Evolutionary conservation across 345 rosid genomes (phyloP).

Genomic region (Citropsis articulata): DNA sequence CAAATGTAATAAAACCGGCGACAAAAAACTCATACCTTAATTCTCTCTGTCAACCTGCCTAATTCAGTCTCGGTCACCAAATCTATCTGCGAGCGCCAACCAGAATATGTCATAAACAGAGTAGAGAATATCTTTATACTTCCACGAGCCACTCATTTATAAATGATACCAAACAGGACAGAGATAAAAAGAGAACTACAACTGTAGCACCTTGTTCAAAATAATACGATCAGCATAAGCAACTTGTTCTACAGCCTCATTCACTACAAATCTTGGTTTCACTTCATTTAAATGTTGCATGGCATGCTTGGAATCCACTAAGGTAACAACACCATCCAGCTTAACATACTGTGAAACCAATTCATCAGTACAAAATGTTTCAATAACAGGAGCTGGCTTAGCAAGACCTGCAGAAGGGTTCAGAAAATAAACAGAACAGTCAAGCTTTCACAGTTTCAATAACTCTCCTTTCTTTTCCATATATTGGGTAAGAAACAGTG

Average conservation of each 20-base stretch:
- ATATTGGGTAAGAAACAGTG: background rate
- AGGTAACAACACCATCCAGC: slow-evolving; percentile 75
- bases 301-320: slow-evolving; percentile 75
- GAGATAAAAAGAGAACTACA: background rate
- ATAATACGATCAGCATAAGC: slow-evolving; percentile 80
- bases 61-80: slow-evolving; percentile 55
- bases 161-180: background rate
- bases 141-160: background rate
- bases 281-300: slow-evolving; percentile 67
- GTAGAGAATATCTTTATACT: background rate
- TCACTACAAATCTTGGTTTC: slow-evolving; percentile 73
- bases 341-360: slow-evolving; percentile 52
- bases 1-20: background rate
- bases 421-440: background rate
- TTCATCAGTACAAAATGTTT: slow-evolving; percentile 69
- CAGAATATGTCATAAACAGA: slow-evolving; percentile 5
- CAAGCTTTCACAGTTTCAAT: background rate
- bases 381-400: slow-evolving; percentile 75
- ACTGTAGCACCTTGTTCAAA: slow-evolving; percentile 56
- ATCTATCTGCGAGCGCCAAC: slow-evolving; percentile 50
- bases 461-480: background rate
- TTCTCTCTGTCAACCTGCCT: slow-evolving; percentile 44
- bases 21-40: slow-evolving; percentile 43
- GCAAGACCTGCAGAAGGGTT: slow-evolving; percentile 59
- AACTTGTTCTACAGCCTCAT: slow-evolving; percentile 76